Conservation (phyloP, 139 green algal genomes). For the Asterochloris erici region DNA sequence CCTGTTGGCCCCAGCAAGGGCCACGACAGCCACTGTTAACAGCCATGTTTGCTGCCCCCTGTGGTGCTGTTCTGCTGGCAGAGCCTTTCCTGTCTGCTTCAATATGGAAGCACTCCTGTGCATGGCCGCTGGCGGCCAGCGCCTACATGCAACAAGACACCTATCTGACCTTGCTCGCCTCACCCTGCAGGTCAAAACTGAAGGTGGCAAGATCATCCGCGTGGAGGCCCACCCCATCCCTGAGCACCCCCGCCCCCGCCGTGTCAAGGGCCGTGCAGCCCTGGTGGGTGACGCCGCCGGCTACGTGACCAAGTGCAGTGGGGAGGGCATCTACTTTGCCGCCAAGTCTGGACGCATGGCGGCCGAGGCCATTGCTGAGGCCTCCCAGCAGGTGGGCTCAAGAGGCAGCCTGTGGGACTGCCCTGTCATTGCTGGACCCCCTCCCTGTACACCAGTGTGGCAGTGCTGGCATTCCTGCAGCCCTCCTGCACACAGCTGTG, state of each 20-base stretch:
- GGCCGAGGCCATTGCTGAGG: slow-evolving; percentile 93
- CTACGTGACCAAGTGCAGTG: slow-evolving; percentile 62
- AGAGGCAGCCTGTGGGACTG: not conserved
- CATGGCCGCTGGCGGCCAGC: not conserved
- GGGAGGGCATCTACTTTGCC: slow-evolving; percentile 99
- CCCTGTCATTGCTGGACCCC: too few relatives aligned
- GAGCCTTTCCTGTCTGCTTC: too few relatives aligned
- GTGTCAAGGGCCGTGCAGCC: slow-evolving; percentile 76
- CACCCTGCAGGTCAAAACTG: slow-evolving; percentile 79
- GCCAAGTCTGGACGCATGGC: slow-evolving; percentile 97
- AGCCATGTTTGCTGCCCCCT: too few relatives aligned
- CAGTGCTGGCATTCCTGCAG: too few relatives aligned
- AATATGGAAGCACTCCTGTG: not conserved
- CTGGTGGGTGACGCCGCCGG: slow-evolving; percentile 94
- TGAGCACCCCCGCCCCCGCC: slow-evolving; percentile 89
- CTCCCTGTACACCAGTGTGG: too few relatives aligned
- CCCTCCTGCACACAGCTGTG: too few relatives aligned
- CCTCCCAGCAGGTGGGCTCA: slow-evolving; percentile 25
- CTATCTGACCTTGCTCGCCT: not conserved
- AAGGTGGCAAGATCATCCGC: slow-evolving; percentile 96
- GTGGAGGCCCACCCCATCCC: slow-evolving; percentile 98
- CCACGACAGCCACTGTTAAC: not conserved
- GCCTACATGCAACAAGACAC: not conserved
- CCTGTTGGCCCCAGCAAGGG: not conserved
- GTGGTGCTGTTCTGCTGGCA: too few relatives aligned